A percentile compares a stretch with the other conserved stretches of the same genome.
phyloP scores from a whole-genome alignment of 805 yeast genomes.

The Lipomyces mesembrius region DNA sequence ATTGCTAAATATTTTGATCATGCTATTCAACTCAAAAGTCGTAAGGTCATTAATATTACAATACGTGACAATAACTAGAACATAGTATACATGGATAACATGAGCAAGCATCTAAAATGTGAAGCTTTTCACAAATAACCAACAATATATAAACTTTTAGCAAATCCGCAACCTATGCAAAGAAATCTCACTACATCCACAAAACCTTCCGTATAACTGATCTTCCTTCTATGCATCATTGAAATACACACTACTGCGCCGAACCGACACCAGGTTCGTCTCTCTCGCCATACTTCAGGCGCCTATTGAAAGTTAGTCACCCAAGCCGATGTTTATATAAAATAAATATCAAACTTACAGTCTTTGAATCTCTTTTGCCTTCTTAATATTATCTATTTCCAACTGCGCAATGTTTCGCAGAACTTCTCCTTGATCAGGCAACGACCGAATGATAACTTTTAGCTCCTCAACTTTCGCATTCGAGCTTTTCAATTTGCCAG shows the following conservation, averaged over 20 bases:
- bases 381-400: conserved; percentile 21
- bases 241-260: not conserved
- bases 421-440: conserved; percentile 32
- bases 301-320: not conserved
- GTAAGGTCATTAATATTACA: not conserved
- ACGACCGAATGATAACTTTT: conserved; percentile 17
- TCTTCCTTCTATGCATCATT: not conserved
- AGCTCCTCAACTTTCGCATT: conserved; percentile 23
- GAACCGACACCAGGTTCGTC: not conserved
- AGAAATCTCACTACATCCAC: not conserved
- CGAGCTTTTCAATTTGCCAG: conserved; percentile 7
- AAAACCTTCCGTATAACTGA: not conserved
- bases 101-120: not conserved
- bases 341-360: conserved; percentile 8
- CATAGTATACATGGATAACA: no score
- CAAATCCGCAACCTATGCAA: no score
- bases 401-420: conserved; percentile 18
- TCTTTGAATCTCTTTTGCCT: conserved; percentile 21
- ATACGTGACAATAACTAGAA: not conserved
- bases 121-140: not conserved
- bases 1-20: not conserved
- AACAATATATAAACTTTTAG: no score
- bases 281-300: not conserved
- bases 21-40: not conserved
- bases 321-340: not conserved